Conservation (phyloP, 2,329 filamentous ascomycete genomes). For the Colletotrichum kahawae region DNA sequence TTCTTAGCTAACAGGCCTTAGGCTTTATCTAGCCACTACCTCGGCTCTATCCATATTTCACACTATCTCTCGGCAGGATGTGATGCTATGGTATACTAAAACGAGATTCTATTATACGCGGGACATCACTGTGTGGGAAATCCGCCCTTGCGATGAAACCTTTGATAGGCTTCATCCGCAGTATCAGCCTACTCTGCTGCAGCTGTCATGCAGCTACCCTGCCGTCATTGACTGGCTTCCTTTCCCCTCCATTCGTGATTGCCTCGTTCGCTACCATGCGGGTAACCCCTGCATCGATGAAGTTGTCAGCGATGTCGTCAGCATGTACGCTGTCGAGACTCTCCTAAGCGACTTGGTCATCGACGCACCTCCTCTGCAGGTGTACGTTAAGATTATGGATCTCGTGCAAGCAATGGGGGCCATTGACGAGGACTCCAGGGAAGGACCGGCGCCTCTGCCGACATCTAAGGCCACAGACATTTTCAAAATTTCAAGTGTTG, state of each 20-base stretch:
- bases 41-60: too few relatives aligned
- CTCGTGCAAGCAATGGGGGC: background rate
- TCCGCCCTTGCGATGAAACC: too few relatives aligned
- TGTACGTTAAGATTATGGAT: background rate
- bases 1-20: too few relatives aligned
- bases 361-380: background rate
- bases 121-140: too few relatives aligned
- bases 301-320: background rate
- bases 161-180: too few relatives aligned
- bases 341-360: background rate
- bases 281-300: background rate
- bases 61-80: too few relatives aligned
- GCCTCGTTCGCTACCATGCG: background rate
- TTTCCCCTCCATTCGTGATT: background rate
- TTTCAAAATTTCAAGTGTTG: background rate
- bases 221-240: background rate
- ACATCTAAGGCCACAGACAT: rapidly evolving
- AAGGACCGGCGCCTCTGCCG: background rate
- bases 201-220: background rate
- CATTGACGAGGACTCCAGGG: background rate
- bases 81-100: too few relatives aligned
- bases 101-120: too few relatives aligned
- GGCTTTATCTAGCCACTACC: too few relatives aligned
- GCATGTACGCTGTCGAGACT: background rate
- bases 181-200: too few relatives aligned